phyloP scores from a whole-genome alignment of 2,329 filamentous ascomycete species.

The Incumbomyces lentus region DNA sequence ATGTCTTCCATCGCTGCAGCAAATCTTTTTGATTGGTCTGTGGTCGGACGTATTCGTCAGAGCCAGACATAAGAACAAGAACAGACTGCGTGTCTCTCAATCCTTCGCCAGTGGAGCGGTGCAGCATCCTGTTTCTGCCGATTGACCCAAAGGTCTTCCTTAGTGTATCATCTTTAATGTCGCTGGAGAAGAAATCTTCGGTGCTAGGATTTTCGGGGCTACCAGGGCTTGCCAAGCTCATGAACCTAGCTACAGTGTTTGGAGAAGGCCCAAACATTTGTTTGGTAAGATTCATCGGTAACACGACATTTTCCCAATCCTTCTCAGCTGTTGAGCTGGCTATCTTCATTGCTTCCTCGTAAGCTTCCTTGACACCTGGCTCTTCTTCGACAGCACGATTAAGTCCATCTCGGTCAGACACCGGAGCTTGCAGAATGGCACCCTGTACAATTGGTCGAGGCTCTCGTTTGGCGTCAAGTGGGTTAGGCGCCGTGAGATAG shows the following conservation, averaged over 20 bases:
- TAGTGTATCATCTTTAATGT: slow-evolving; percentile 52
- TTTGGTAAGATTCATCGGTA: slow-evolving; percentile 19
- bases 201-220: slow-evolving; percentile 52
- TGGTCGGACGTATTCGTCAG: slow-evolving; percentile 10
- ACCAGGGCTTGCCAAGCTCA: slow-evolving; percentile 44
- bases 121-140: slow-evolving; percentile 36
- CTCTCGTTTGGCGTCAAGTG: slow-evolving; percentile 20
- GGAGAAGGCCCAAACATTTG: slow-evolving; percentile 30
- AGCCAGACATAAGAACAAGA: slow-evolving; percentile 15
- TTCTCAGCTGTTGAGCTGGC: slow-evolving; percentile 8
- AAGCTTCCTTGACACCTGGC: slow-evolving; percentile 6
- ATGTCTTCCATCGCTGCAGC: slow-evolving; percentile 13
- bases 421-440: slow-evolving; percentile 68
- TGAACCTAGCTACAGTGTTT: slow-evolving; percentile 47
- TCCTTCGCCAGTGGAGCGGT: background rate
- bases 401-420: slow-evolving; percentile 64
- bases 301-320: slow-evolving; percentile 9
- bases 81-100: slow-evolving; percentile 2
- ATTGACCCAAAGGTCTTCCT: slow-evolving; percentile 56
- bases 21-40: slow-evolving; percentile 12
- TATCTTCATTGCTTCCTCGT: slow-evolving; percentile 12
- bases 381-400: slow-evolving; percentile 31
- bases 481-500: slow-evolving; percentile 43
- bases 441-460: slow-evolving; percentile 53
- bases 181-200: slow-evolving; percentile 82